A percentile compares a stretch with the other conserved stretches of the same genome.
phyloP scores from a whole-genome alignment of 805 yeast genomes.

The Wickerhamomyces pijperi region DNA sequence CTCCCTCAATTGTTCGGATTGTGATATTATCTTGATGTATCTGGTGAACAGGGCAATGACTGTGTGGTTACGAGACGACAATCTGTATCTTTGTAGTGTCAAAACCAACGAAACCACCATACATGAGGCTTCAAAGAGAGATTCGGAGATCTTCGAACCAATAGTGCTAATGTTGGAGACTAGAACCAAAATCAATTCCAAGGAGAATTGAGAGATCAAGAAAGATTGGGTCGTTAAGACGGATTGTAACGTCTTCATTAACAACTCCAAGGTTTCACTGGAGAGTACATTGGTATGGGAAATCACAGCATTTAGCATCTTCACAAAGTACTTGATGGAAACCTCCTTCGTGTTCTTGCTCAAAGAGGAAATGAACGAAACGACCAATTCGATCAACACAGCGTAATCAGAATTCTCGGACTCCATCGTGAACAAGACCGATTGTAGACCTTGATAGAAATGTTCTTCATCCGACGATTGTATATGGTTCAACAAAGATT shows the following conservation, averaged over 20 bases:
- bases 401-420: neutral
- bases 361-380: neutral
- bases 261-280: neutral
- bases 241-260: neutral
- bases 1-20: constrained; percentile 48
- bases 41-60: constrained; percentile 37
- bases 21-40: constrained; percentile 39
- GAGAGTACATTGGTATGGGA: neutral
- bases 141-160: neutral
- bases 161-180: neutral
- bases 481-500: neutral
- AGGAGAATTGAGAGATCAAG: constrained; percentile 53
- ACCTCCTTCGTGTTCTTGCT: neutral
- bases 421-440: neutral
- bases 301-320: neutral
- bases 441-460: constrained; percentile 13
- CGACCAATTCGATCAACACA: neutral
- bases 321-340: neutral
- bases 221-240: neutral
- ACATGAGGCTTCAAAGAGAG: neutral
- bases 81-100: constrained; percentile 56
- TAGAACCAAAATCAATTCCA: constrained; percentile 37
- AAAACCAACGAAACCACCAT: constrained; percentile 45
- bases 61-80: constrained; percentile 66
- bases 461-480: constrained; percentile 28